Evolutionary conservation across 2,329 filamentous ascomycete species (phyloP).

Genomic region (Diplodia corticola): DNA sequence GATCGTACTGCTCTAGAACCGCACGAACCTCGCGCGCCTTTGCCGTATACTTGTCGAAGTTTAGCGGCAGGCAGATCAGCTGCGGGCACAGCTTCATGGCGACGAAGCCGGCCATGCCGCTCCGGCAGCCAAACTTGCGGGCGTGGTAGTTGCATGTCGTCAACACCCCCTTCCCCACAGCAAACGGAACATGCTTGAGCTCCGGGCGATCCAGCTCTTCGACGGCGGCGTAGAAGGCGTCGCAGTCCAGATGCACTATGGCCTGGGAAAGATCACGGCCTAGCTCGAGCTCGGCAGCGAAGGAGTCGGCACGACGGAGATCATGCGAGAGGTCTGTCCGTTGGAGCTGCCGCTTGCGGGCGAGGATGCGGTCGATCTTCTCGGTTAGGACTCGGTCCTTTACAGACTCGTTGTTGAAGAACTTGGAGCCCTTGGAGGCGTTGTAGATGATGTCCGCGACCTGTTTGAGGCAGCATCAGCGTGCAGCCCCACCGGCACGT

Average conservation of each 20-base stretch:
- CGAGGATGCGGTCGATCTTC: constrained; percentile 79
- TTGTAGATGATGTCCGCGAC: constrained; percentile 97
- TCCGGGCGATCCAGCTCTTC: constrained; percentile 76
- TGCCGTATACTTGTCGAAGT: constrained; percentile 86
- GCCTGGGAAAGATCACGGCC: constrained; percentile 78
- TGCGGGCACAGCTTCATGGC: constrained; percentile 91
- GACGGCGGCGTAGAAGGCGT: constrained; percentile 95
- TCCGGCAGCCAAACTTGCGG: constrained; percentile 84
- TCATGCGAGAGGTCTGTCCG: constrained; percentile 72
- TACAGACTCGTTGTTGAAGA: constrained; percentile 85
- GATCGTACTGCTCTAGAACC: constrained; percentile 83
- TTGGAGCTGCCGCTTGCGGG: constrained; percentile 73
- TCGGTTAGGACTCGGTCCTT: constrained; percentile 79
- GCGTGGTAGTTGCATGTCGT: constrained; percentile 86
- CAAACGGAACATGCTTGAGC: constrained; percentile 82
- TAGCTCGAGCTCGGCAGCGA: constrained; percentile 76
- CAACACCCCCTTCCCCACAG: constrained; percentile 74
- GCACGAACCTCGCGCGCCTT: constrained; percentile 87
- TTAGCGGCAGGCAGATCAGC: constrained; percentile 77
- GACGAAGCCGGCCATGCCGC: constrained; percentile 94
- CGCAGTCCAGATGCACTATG: constrained; percentile 92
- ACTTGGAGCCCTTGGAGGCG: constrained; percentile 94
- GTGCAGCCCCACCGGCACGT: not conserved
- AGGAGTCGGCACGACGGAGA: constrained; percentile 73
- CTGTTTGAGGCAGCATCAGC: constrained; percentile 40